phyloP scores from a whole-genome alignment of 2,329 filamentous ascomycete species.

The Arachnomyces sp. region DNA sequence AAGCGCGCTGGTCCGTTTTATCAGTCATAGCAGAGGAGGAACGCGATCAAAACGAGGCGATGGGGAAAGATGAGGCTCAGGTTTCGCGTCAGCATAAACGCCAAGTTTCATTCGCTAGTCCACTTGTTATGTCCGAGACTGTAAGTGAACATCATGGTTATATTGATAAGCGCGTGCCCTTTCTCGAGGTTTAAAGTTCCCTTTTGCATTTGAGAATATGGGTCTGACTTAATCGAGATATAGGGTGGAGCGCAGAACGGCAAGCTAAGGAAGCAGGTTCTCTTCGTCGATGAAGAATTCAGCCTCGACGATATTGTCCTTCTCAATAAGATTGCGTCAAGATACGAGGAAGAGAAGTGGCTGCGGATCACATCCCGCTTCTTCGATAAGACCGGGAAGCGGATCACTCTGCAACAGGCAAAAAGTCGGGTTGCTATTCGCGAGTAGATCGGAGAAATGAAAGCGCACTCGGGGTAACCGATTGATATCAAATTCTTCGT shows the following conservation, averaged over 20 bases:
- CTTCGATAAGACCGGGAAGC: constrained; percentile 42
- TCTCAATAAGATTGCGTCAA: constrained; percentile 37
- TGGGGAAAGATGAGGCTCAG: not conserved
- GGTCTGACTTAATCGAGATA: no score
- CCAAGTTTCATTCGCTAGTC: constrained; percentile 14
- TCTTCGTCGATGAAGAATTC: constrained; percentile 21
- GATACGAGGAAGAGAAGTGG: constrained; percentile 41
- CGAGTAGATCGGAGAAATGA: no score
- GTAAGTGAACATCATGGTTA: constrained; percentile 9
- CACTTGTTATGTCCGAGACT: constrained; percentile 8
- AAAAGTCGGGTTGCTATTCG: constrained; percentile 11
- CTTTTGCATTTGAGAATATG: no score
- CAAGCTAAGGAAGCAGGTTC: constrained; percentile 9
- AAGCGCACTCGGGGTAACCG: no score
- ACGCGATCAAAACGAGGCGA: not conserved
- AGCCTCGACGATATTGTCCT: constrained; percentile 22
- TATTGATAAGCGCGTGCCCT: no score
- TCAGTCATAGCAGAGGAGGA: no score
- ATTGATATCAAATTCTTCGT: no score
- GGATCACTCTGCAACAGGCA: constrained; percentile 34
- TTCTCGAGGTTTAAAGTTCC: no score
- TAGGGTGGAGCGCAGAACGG: not conserved
- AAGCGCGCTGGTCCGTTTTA: not conserved
- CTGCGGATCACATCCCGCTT: constrained; percentile 40
- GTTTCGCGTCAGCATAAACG: constrained; percentile 2